Evolutionary conservation across 1,284 basidiomycete species (phyloP).

Genomic region (Athelia psychrophila): DNA sequence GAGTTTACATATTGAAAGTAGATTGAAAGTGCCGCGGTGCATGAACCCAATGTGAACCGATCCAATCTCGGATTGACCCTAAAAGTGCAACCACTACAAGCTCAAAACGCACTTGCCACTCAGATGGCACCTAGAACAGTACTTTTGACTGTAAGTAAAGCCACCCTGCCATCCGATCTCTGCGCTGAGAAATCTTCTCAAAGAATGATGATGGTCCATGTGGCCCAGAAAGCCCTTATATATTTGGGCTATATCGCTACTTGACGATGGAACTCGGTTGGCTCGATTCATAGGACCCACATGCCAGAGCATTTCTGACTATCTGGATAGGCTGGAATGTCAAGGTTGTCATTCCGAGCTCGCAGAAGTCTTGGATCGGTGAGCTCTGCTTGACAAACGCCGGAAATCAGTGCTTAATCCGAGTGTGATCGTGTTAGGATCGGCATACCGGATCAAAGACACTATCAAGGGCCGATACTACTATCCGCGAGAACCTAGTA

Average conservation of each 20-base stretch:
- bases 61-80: too few relatives aligned
- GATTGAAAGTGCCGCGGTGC: too few relatives aligned
- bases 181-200: not conserved
- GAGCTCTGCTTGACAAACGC: too few relatives aligned
- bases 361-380: slow-evolving; percentile 93
- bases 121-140: slow-evolving; percentile 28
- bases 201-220: slow-evolving; percentile 92
- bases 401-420: too few relatives aligned
- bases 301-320: not conserved
- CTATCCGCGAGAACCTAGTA: slow-evolving; percentile 70
- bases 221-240: slow-evolving; percentile 75
- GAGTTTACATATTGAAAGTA: too few relatives aligned
- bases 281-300: slow-evolving; percentile 6
- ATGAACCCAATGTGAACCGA: too few relatives aligned
- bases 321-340: slow-evolving; percentile 71
- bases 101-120: too few relatives aligned
- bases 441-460: slow-evolving; percentile 84
- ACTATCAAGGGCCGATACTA: slow-evolving; percentile 75
- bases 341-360: slow-evolving; percentile 83
- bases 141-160: slow-evolving; percentile 54
- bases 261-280: slow-evolving; percentile 65
- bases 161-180: not conserved
- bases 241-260: slow-evolving; percentile 74
- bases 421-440: too few relatives aligned
- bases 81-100: too few relatives aligned